These are phyloP conservation scores for Geosmithia putterillii DNA, from an alignment of 2,329 filamentous ascomycete genomes.

Conservation along the genomic window DNA sequence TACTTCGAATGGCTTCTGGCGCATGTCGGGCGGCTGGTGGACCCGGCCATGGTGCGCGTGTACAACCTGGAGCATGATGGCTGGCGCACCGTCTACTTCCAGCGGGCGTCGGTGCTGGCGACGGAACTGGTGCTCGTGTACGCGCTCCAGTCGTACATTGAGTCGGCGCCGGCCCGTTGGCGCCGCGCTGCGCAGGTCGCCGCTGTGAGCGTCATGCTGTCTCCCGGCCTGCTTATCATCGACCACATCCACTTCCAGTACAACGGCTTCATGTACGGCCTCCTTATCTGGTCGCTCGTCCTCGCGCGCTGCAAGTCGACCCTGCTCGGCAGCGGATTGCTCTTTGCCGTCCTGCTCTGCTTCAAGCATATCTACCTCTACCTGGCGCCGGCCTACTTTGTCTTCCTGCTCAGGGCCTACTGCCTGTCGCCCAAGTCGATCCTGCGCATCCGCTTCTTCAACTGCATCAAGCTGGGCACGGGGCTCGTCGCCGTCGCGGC, in stretches of 20 bases:
- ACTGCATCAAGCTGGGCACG: conserved; percentile 70
- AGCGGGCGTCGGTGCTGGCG: conserved; percentile 74
- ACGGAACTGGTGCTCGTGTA: conserved; percentile 77
- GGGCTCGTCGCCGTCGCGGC: conserved; percentile 62
- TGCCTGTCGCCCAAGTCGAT: conserved; percentile 70
- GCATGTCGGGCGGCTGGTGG: conserved; percentile 62
- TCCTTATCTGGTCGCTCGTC: conserved; percentile 77
- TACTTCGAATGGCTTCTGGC: conserved; percentile 92
- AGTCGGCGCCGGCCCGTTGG: conserved; percentile 51
- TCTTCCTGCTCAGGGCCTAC: conserved; percentile 81
- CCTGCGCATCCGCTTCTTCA: conserved; percentile 63
- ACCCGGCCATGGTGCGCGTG: conserved; percentile 72
- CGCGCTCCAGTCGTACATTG: conserved; percentile 70
- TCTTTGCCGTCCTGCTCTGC: conserved; percentile 79
- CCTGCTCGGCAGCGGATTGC: conserved; percentile 63
- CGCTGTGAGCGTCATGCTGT: conserved; percentile 80
- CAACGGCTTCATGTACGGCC: conserved; percentile 91
- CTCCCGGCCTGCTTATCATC: conserved; percentile 88
- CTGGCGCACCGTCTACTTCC: conserved; percentile 91
- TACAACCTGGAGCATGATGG: conserved; percentile 76
- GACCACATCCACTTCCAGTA: conserved; percentile 99
- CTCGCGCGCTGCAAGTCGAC: conserved; percentile 65
- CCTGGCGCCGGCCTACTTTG: conserved; percentile 88
- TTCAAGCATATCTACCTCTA: conserved; percentile 99
- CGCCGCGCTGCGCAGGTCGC: conserved; percentile 73